phyloP scores from a whole-genome alignment of 169 alveolate genomes.

The Cyclospora cayetanensis region DNA sequence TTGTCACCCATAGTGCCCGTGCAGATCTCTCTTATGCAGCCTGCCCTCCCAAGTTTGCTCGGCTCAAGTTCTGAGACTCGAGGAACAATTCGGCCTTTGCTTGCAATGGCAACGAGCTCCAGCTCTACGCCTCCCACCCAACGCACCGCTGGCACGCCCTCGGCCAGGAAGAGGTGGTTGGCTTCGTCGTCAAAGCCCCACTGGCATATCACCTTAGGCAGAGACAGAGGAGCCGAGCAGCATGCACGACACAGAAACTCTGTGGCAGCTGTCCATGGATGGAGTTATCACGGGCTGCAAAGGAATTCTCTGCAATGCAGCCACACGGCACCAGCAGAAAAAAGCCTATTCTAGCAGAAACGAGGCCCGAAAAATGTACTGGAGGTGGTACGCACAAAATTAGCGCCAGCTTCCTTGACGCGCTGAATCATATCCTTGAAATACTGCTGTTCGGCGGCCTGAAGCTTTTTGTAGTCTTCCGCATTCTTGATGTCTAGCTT shows the following conservation, averaged over 20 bases:
- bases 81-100: constrained; percentile 98
- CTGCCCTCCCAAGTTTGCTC: constrained; percentile 96
- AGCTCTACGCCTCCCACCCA: constrained; percentile 99
- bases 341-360: too few relatives aligned
- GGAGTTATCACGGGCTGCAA: too few relatives aligned
- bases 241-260: neutral
- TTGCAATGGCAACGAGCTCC: constrained; percentile 99
- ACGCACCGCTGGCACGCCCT: constrained; percentile 95
- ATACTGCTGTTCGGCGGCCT: constrained; percentile 93
- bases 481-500: constrained; percentile 96
- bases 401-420: constrained; percentile 96
- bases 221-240: too few relatives aligned
- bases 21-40: constrained; percentile 91
- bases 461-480: constrained; percentile 96
- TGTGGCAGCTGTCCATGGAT: neutral
- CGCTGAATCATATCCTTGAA: constrained; percentile 95
- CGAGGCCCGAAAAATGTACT: too few relatives aligned
- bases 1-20: constrained; percentile 96
- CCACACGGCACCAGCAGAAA: too few relatives aligned
- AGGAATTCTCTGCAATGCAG: too few relatives aligned
- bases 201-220: constrained; percentile 94
- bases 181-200: constrained; percentile 99
- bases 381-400: constrained; percentile 82
- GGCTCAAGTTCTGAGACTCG: constrained; percentile 95
- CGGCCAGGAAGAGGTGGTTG: constrained; percentile 79